These are phyloP conservation scores for Pyronema domesticum DNA, from an alignment of 495 filamentous ascomycete species.

Conservation along the genomic window DNA sequence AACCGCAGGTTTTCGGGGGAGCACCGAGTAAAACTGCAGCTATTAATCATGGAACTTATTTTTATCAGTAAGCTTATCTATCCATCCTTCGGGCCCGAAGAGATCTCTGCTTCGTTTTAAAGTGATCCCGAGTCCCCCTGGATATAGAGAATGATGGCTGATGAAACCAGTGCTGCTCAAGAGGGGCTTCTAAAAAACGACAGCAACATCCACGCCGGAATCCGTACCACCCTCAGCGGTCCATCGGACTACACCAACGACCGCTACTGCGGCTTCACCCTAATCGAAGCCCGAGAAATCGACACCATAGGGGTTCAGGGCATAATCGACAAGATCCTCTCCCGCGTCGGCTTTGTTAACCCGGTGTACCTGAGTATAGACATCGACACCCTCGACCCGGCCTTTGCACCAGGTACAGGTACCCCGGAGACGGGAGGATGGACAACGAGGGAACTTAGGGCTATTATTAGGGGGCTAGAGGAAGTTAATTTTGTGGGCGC, in stretches of 20 bases:
- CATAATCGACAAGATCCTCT: conserved; percentile 56
- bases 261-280: conserved; percentile 62
- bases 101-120: neutral
- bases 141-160: conserved; percentile 29
- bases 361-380: conserved; percentile 74
- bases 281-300: conserved; percentile 65
- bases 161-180: conserved; percentile 33
- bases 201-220: conserved; percentile 72
- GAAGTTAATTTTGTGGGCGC: conserved; percentile 62
- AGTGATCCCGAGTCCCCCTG: no score
- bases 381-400: conserved; percentile 76
- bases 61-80: conserved; percentile 27
- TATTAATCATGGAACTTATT: conserved; percentile 63
- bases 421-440: conserved; percentile 80
- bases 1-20: conserved; percentile 43
- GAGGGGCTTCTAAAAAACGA: conserved; percentile 65
- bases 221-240: conserved; percentile 57
- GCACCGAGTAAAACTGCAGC: conserved; percentile 46
- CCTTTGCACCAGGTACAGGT: conserved; percentile 68
- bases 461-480: conserved; percentile 53
- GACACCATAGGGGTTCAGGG: conserved; percentile 55
- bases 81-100: neutral
- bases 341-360: conserved; percentile 51
- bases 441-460: conserved; percentile 60
- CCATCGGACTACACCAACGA: conserved; percentile 66